phyloP scores from a whole-genome alignment of 2,329 filamentous ascomycete species.

The Byssochlamys sp. region DNA sequence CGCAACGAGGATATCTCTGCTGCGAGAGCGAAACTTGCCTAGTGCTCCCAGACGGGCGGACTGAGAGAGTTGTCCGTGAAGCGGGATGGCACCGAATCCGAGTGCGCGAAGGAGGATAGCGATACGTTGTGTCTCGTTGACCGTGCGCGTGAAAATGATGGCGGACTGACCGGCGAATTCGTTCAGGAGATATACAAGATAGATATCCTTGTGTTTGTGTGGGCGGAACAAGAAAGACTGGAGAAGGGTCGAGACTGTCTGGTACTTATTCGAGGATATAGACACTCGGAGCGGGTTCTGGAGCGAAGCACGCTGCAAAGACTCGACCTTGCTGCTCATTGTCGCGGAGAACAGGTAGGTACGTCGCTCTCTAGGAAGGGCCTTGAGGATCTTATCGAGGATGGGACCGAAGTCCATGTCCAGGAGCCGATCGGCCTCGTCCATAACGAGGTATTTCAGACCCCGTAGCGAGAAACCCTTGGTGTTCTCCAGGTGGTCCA shows the following conservation, averaged over 20 bases:
- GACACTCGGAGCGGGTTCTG: constrained; percentile 74
- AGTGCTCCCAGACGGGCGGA: constrained; percentile 76
- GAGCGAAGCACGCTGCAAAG: constrained; percentile 77
- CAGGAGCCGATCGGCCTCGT: constrained; percentile 82
- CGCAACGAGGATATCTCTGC: constrained; percentile 78
- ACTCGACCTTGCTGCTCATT: constrained; percentile 87
- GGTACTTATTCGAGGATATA: constrained; percentile 67
- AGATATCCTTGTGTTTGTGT: constrained; percentile 77
- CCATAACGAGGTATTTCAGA: constrained; percentile 84
- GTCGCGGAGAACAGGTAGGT: constrained; percentile 93
- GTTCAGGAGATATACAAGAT: constrained; percentile 76
- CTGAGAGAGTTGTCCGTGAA: constrained; percentile 87
- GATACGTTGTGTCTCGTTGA: constrained; percentile 79
- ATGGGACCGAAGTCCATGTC: constrained; percentile 91
- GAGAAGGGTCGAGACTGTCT: constrained; percentile 79
- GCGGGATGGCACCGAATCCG: constrained; percentile 80
- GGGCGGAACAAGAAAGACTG: constrained; percentile 83
- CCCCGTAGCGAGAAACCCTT: constrained; percentile 81
- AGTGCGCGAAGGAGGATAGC: constrained; percentile 73
- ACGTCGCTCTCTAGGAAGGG: constrained; percentile 60
- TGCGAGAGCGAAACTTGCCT: constrained; percentile 74
- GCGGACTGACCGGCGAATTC: constrained; percentile 76
- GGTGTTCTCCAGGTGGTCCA: constrained; percentile 92
- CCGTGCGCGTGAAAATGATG: constrained; percentile 86
- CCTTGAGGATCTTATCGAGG: constrained; percentile 85